Conservation (phyloP, 2,329 filamentous ascomycete species). For the Aspergillus japonicus region DNA sequence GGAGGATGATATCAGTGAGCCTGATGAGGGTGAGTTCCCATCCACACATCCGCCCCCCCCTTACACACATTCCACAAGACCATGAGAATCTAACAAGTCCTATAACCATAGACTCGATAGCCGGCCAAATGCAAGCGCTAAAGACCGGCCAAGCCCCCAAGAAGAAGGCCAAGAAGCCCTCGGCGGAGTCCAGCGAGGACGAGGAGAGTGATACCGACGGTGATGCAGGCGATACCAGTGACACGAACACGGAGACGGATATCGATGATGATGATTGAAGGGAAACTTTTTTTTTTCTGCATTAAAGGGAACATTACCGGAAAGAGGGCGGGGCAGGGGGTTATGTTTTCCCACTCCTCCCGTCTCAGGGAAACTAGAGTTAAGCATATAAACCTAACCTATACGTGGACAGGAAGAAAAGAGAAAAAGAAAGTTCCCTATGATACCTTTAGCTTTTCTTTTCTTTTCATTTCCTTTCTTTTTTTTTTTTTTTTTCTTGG, state of each 20-base stretch:
- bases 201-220: constrained; percentile 65
- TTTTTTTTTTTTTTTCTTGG: neutral
- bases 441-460: constrained; percentile 1
- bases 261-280: constrained; percentile 60
- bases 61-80: neutral
- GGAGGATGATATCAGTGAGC: constrained; percentile 95
- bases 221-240: constrained; percentile 55
- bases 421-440: constrained; percentile 1
- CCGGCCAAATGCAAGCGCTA: constrained; percentile 84
- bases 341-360: no score
- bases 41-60: constrained; percentile 19
- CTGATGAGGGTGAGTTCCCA: constrained; percentile 79
- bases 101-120: constrained; percentile 68
- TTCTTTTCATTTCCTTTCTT: constrained; percentile 6
- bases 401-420: neutral
- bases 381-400: no score
- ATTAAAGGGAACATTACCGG: no score
- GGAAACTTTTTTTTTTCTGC: no score
- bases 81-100: constrained; percentile 14
- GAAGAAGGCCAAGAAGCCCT: constrained; percentile 56
- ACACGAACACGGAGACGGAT: constrained; percentile 70
- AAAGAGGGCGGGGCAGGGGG: no score
- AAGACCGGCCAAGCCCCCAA: constrained; percentile 65
- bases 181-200: constrained; percentile 61
- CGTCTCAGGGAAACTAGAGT: neutral